phyloP scores from a whole-genome alignment of 306 rosid genomes.

The Alnus glutinosa region DNA sequence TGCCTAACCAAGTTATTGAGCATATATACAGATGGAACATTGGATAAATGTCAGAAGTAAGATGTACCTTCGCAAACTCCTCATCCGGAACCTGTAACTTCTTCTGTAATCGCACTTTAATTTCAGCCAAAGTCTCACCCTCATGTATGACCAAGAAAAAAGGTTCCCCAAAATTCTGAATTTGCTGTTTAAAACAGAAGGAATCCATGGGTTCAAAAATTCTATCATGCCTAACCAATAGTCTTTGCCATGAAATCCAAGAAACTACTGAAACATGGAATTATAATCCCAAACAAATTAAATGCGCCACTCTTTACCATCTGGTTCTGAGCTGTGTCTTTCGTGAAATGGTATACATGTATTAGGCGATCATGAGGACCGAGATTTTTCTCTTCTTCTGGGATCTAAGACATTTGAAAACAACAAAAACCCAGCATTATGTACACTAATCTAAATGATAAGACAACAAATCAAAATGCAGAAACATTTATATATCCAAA shows the following conservation, averaged over 20 bases:
- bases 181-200: constrained; percentile 54
- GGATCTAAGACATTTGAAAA: constrained; percentile 46
- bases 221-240: not conserved
- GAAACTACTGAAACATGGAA: not conserved
- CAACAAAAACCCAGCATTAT: constrained; percentile 10
- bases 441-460: not conserved
- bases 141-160: constrained; percentile 87
- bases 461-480: not conserved
- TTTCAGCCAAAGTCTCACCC: constrained; percentile 73
- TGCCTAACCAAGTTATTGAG: constrained; percentile 20
- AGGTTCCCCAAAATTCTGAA: constrained; percentile 91
- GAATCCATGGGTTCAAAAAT: constrained; percentile 3
- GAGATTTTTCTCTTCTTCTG: constrained; percentile 85
- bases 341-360: constrained; percentile 88
- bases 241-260: not conserved
- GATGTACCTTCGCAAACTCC: constrained; percentile 76
- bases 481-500: not conserved
- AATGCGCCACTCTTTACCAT: constrained; percentile 45
- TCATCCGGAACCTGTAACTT: constrained; percentile 81
- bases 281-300: constrained; percentile 21
- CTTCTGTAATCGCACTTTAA: constrained; percentile 67
- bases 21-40: not conserved
- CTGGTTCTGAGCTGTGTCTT: constrained; percentile 76
- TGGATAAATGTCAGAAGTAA: constrained; percentile 3
- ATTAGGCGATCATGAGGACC: constrained; percentile 73